These are phyloP conservation scores for Goffeauzyma gilvescens DNA, from an alignment of 768 basidiomycete genomes.

Conservation along the genomic window DNA sequence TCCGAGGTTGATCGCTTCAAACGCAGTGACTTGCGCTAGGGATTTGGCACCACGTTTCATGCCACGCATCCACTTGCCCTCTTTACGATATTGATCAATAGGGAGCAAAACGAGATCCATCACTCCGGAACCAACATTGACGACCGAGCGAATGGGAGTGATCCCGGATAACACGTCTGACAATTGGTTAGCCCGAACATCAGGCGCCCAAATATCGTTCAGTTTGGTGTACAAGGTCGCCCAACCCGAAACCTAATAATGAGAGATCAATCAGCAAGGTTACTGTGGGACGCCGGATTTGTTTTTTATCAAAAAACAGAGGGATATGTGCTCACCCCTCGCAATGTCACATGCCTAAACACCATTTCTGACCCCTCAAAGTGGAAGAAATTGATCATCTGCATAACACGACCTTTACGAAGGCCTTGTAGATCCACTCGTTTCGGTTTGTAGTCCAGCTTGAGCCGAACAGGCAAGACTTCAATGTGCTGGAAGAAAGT, in stretches of 20 bases:
- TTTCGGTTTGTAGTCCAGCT: slow-evolving; percentile 95
- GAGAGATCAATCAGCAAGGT: neutral
- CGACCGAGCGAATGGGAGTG: slow-evolving; percentile 82
- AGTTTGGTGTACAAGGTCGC: slow-evolving; percentile 66
- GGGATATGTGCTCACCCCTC: slow-evolving; percentile 49
- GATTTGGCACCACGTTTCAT: slow-evolving; percentile 83
- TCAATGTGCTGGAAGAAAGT: slow-evolving; percentile 92
- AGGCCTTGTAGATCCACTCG: slow-evolving; percentile 85
- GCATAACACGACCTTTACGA: slow-evolving; percentile 74
- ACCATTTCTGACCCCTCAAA: slow-evolving; percentile 99
- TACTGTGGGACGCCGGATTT: neutral
- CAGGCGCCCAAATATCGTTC: slow-evolving; percentile 98
- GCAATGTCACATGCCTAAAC: slow-evolving; percentile 70
- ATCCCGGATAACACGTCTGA: slow-evolving; percentile 94
- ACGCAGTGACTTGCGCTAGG: slow-evolving; percentile 82
- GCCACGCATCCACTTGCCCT: slow-evolving; percentile 76
- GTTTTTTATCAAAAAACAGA: neutral
- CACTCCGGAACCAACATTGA: slow-evolving; percentile 91
- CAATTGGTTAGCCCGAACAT: slow-evolving; percentile 94
- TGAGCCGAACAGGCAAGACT: slow-evolving; percentile 82
- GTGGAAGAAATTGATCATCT: slow-evolving; percentile 99
- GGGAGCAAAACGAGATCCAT: slow-evolving; percentile 89
- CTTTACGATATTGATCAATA: slow-evolving; percentile 93
- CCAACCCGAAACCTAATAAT: slow-evolving; percentile 71
- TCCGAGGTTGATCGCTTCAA: slow-evolving; percentile 86